Base-by-base conservation (phyloP, 164 flowering plant genomes). In the Taxillus chinensis region DNA sequence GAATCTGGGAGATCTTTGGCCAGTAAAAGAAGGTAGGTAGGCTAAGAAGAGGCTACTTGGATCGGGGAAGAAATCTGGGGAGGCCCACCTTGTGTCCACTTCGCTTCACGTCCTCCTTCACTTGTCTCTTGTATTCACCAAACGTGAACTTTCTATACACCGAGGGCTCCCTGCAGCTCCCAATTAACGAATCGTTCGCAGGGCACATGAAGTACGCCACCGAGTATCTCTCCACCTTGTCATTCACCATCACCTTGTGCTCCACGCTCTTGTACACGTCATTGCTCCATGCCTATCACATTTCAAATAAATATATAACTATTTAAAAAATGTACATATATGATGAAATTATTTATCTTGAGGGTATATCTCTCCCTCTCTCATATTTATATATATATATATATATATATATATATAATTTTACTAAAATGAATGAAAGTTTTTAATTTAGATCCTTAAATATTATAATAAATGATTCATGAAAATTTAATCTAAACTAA, bases 141-240 rank as follows among this genome's bases (percentile, higher is more conserved):
- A 86, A 89, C 2, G 89, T 86, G 73, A 89, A 89, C 10, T 73
- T 77, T 65, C 59, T 83, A 65, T 89, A 85, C 11, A 74, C 49
- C 3, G 92, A 78, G 62, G 92, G 82, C 55, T 85, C 76, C 55
- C 71, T 73, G 75, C 73, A 76, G 56, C 86, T 77, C 43, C 75
- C 79, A 7, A 89, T 82, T 41, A 72, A 7, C 39, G 92, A 67
- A 13, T 85, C 89, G 70, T 81, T 66, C 7, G 90, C 75, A 60
- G 96, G 96, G 85, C 92, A 86, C 7, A 85, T 73, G 66, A 89
- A 89, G 61, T 82, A 89, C 17, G 96, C 96, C 13, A 82, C 67
- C 40, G 92, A 86, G 72, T 80, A 83, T 71, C 96, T 82, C 56
- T 85, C 96, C 73, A 50, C 70, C 59, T 66, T 70, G 16, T 15